Evolutionary conservation across 1,284 basidiomycete genomes (phyloP).

Genomic region (Leccinum variabile): DNA sequence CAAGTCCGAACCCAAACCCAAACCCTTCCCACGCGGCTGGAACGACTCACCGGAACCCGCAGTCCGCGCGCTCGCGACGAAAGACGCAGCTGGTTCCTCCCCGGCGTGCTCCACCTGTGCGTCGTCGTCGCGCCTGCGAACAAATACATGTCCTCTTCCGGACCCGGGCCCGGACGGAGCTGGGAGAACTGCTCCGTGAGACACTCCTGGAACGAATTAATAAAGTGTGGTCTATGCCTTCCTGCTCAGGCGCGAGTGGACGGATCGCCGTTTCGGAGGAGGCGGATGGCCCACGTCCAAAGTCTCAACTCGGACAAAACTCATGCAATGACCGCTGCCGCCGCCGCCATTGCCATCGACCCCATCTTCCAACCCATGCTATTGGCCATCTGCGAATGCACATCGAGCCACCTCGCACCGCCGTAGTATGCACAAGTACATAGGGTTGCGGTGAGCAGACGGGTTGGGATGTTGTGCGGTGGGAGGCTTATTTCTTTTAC

Average conservation of each 20-base stretch:
- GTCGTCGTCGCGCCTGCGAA: conserved; percentile 1
- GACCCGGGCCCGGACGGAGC: background rate
- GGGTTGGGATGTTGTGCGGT: too few relatives aligned
- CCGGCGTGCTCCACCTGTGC: conserved; percentile 28
- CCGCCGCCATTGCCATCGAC: conserved; percentile 13
- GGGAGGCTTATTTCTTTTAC: too few relatives aligned
- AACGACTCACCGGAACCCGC: conserved; percentile 17
- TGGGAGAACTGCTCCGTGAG: conserved; percentile 10
- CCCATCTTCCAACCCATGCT: conserved; percentile 30
- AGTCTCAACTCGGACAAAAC: background rate
- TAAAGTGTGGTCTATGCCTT: conserved; percentile 15
- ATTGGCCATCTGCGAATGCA: conserved; percentile 30
- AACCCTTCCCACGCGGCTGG: conserved; percentile 8
- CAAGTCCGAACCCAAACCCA: background rate
- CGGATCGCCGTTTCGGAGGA: background rate
- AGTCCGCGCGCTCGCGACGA: conserved; percentile 25
- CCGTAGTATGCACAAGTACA: background rate
- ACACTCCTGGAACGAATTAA: conserved; percentile 29
- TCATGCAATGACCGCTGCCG: background rate
- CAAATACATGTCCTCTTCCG: background rate
- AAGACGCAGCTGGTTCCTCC: conserved; percentile 33
- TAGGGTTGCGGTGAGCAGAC: background rate
- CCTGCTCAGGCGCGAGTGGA: background rate
- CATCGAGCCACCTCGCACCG: conserved; percentile 18
- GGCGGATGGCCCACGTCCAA: background rate